Evolutionary conservation across 306 rosid genomes (phyloP), one percentile per base, ranked within the genome.

Genomic region (Bauhinia variegata): DNA sequence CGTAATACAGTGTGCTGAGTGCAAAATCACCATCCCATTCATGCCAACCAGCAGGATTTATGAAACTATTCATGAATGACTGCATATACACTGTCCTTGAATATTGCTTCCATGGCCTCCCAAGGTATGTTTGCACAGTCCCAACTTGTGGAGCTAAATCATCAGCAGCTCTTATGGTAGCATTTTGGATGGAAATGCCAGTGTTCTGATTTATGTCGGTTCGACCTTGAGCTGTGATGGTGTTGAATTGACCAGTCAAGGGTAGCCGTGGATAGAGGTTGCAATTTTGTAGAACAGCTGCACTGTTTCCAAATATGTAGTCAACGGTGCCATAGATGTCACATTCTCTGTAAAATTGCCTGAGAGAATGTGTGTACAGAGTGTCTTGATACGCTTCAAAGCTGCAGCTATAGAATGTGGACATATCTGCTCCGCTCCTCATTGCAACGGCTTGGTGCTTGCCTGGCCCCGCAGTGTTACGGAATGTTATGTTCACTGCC

Each of bases 21-120:
- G 91, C 93, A 61, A 84, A 84, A 5, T 60, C 60, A 10, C 91
- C 93, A 52, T 59, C 61, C 97, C 97, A 91, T 17, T 63, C 96
- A 1, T 50, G 76, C 97, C 96, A 91, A 28, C 97, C 97, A 8
- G 66, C 72, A 2, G 87, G 60, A 31, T 85, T 57, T 4, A 91
- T 83, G 14, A 81, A 63, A n/a, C 56, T 62, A 9, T 80, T 88
- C 75, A 86, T 83, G 36, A 50, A 83, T 0, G 82, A 73, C 16
- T 85, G 85, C 96, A 88, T 83, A 16, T 37, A 75, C 8, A 91
- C 78, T 1, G 97, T 91, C 71, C 81, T 49, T 2, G 95, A 86
- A 46, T 83, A 91, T 33, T 77, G 52, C 80, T 88, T 88, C 97
- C 97, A 91, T 0, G 96, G 97, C 60, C 97, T 80, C 1, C 97